Evolutionary conservation across 768 basidiomycete species (phyloP).

Genomic region (Tulasnella sp.): DNA sequence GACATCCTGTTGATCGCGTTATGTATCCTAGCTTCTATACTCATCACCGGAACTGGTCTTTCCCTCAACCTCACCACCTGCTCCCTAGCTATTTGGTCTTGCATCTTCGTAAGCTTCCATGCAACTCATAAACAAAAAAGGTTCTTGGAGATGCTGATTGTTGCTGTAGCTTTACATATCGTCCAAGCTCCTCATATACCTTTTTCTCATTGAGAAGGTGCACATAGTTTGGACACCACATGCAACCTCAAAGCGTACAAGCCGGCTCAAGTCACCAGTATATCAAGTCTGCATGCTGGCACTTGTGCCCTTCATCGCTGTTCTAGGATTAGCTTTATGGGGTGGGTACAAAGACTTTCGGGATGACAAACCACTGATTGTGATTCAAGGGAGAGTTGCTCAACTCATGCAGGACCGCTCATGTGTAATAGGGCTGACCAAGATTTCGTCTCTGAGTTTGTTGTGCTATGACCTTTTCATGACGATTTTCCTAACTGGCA

Average conservation of each 20-base stretch:
- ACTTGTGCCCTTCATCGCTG: constrained; percentile 10
- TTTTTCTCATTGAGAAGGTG: constrained; percentile 17
- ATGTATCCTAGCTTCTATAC: constrained; percentile 6
- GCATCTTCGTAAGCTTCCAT: constrained; percentile 12
- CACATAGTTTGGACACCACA: constrained; percentile 8
- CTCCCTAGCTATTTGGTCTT: constrained; percentile 13
- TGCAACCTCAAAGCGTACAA: background rate
- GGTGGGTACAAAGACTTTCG: too few species aligned
- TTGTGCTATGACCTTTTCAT: constrained; percentile 18
- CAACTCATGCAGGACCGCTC: too few species aligned
- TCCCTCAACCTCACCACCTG: constrained; percentile 7
- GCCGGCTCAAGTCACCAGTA: constrained; percentile 7
- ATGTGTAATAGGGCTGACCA: constrained; percentile 16
- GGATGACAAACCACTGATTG: too few species aligned
- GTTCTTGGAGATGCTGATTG: too few species aligned
- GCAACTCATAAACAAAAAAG: background rate
- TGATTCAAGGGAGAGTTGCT: too few species aligned
- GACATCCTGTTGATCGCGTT: too few species aligned
- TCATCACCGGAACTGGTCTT: constrained; percentile 16
- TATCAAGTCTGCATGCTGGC: background rate
- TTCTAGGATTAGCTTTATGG: too few species aligned
- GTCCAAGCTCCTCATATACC: constrained; percentile 17
- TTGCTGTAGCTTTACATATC: constrained; percentile 3
- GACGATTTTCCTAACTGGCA: constrained; percentile 15
- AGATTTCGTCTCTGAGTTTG: constrained; percentile 12